Base-by-base conservation (phyloP, 306 rosid species). In the Macrotyloma uniflorum region DNA sequence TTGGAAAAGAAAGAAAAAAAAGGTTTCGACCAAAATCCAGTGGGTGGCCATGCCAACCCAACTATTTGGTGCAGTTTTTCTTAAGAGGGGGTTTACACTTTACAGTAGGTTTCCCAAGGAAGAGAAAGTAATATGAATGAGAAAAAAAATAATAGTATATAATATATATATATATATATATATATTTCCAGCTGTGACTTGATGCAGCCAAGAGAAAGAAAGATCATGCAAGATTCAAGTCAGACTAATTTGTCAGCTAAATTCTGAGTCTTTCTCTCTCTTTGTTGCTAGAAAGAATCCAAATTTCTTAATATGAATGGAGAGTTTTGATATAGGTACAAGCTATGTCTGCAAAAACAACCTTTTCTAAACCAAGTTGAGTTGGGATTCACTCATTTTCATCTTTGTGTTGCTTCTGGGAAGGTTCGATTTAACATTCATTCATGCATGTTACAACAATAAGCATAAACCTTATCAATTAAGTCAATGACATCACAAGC, bases 21-120 rank as follows among this genome's bases (percentile, higher is more conserved):
- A 61, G 66, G n/a, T 50, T 50, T 33, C 73, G 74, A 82, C 82
- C 54, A 82, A 62, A 70, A 64, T 70, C 70, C 53, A 77, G 64
- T 51, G 70, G 54, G 78, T 28, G 74, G 15, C 64, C 78, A 65
- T 33, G 12, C 28, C 59, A 53, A 9, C 77, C 67, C 36, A 26
- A 5, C 19, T 16, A 35, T 63, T n/a, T 35, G 8, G 8, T 35
- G 4, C 16, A 13, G 1, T 15, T 36, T 65, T 18, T 18, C 22
- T n/a, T 5, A 59, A 23, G 11, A 14, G 66, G 10, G 43, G 43
- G 43, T 38, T 38, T 38, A 8, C 43, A 36, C 4, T 22, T 7
- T 1, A 19, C 12, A 15, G 8, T 16, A 16, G 20, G 0, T 9
- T 50, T 49, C n/a, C 22, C 58, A 51, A 51, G 61, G 28, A 55